Evolutionary conservation across 176 grass and related monocot species (phyloP).

Genomic region (Sorghum bicolor): DNA sequence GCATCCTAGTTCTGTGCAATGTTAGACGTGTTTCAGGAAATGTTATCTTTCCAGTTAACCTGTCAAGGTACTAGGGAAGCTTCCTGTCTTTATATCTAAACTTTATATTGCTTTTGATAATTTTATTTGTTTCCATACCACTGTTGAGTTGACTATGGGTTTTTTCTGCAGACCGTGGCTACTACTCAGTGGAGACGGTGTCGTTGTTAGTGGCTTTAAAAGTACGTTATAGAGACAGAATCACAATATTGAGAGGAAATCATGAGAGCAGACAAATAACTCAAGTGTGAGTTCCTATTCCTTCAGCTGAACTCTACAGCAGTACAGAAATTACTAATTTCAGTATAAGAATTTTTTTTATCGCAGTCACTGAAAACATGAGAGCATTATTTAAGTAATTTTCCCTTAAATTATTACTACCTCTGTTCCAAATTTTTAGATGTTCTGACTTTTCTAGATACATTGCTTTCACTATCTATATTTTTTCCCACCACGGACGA

Average conservation of each 20-base stretch:
- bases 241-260: constrained; percentile 78
- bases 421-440: not conserved
- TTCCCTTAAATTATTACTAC: not conserved
- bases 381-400: not conserved
- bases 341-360: constrained; percentile 12
- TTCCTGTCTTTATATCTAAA: constrained; percentile 17
- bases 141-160: constrained; percentile 15
- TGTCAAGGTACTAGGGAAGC: not conserved
- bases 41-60: not conserved
- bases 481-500: too few relatives aligned
- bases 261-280: constrained; percentile 82
- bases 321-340: constrained; percentile 21
- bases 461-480: not conserved
- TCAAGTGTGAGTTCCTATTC: constrained; percentile 67
- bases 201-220: constrained; percentile 63
- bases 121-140: constrained; percentile 11
- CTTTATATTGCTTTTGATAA: not conserved
- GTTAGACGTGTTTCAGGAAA: not conserved
- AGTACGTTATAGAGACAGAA: constrained; percentile 74
- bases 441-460: not conserved
- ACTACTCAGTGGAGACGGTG: constrained; percentile 73
- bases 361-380: constrained; percentile 1
- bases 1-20: not conserved
- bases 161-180: constrained; percentile 71
- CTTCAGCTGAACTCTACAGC: constrained; percentile 1